Conservation (phyloP, 768 basidiomycete genomes). For the Phaffia australis region DNA sequence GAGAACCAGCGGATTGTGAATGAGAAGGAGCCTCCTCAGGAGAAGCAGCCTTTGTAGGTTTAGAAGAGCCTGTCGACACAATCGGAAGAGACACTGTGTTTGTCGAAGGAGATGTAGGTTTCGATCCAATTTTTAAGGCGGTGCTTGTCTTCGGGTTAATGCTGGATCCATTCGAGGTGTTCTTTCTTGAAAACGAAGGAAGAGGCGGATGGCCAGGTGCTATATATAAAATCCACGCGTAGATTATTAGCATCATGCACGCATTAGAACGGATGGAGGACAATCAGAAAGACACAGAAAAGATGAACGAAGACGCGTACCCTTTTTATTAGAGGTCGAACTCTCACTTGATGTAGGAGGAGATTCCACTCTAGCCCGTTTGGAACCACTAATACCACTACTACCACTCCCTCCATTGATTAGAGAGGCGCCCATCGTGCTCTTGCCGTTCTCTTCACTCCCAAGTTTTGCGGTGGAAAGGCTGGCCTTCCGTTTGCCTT, state of each 20-base stretch:
- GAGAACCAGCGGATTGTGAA: not conserved
- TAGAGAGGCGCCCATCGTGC: too few relatives aligned
- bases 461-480: not conserved
- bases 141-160: not conserved
- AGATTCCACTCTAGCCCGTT: too few relatives aligned
- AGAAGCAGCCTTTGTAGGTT: not conserved
- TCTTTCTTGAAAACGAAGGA: constrained; percentile 6
- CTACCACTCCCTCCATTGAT: too few relatives aligned
- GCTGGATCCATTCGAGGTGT: constrained; percentile 1
- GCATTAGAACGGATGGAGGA: too few relatives aligned
- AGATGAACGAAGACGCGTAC: too few relatives aligned
- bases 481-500: constrained; percentile 9
- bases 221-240: too few relatives aligned
- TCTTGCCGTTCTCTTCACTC: too few relatives aligned
- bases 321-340: too few relatives aligned
- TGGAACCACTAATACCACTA: too few relatives aligned
- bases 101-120: constrained; percentile 2
- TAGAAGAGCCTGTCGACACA: not conserved
- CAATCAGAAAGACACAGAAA: too few relatives aligned
- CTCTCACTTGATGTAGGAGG: too few relatives aligned
- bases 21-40: not conserved
- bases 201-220: constrained; percentile 1
- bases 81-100: not conserved
- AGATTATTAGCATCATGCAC: too few relatives aligned
- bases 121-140: not conserved